Evolutionary conservation across 495 filamentous ascomycete genomes (phyloP).

Genomic region (Tuber brumale): DNA sequence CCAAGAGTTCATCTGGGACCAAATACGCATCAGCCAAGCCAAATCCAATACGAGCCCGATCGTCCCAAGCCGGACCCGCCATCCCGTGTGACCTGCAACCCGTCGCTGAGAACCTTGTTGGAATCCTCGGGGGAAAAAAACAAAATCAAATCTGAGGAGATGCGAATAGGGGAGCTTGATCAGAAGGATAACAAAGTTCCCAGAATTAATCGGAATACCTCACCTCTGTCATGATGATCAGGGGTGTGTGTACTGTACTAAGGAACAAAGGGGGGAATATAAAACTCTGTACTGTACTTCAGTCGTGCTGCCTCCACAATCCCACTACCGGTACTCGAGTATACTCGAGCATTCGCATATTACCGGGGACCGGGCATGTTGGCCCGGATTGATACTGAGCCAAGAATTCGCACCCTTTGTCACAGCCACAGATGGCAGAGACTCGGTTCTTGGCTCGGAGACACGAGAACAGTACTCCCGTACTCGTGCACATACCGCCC

Average conservation of each 20-base stretch:
- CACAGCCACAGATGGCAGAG: neutral
- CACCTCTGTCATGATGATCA: neutral
- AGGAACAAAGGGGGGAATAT: neutral
- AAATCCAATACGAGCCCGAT: neutral
- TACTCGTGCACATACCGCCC: neutral
- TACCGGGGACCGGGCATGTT: neutral
- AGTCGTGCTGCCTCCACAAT: neutral
- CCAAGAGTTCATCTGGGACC: neutral
- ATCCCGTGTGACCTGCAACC: neutral
- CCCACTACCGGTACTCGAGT: no score
- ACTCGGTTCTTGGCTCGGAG: no score
- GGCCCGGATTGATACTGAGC: neutral
- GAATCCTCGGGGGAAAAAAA: neutral
- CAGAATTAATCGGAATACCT: neutral
- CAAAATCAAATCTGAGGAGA: neutral
- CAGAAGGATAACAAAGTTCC: neutral
- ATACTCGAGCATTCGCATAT: no score
- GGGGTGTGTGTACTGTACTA: neutral
- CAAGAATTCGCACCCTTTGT: neutral
- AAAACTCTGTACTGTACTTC: neutral
- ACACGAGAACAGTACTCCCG: neutral
- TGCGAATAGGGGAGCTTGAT: neutral
- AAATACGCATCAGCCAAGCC: neutral
- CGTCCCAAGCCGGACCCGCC: neutral
- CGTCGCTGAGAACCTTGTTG: neutral